These are phyloP conservation scores for Fusarium transvaalense DNA, from an alignment of 2,329 filamentous ascomycete genomes.

Conservation along the genomic window DNA sequence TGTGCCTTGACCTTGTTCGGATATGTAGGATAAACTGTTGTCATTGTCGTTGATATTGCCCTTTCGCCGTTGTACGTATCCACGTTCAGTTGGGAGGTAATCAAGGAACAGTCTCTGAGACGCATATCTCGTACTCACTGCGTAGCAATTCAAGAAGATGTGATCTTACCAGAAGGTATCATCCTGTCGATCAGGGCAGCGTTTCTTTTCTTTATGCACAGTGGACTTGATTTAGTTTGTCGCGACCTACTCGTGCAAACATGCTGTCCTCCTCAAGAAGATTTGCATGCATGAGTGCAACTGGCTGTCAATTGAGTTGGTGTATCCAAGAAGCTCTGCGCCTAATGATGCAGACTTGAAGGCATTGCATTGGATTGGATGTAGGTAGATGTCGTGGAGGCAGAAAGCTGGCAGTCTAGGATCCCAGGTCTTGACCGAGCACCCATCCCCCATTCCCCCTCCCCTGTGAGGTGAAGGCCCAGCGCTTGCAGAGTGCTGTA, in stretches of 20 bases:
- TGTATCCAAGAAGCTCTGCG: constrained; percentile 19
- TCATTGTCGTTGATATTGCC: constrained; percentile 25
- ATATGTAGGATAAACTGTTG: constrained; percentile 26
- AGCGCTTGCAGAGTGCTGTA: constrained; percentile 42
- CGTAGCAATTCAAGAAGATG: constrained; percentile 5
- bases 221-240: not conserved
- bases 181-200: not conserved
- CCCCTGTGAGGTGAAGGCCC: constrained; percentile 16
- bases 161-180: constrained; percentile 8
- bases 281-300: constrained; percentile 2
- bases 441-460: no score
- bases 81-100: constrained; percentile 20
- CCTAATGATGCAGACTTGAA: constrained; percentile 26
- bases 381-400: constrained; percentile 2
- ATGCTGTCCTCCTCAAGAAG: not conserved
- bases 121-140: constrained; percentile 16
- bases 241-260: not conserved
- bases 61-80: constrained; percentile 26
- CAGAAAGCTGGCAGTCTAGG: constrained; percentile 1
- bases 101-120: constrained; percentile 2
- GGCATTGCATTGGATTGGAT: constrained; percentile 12
- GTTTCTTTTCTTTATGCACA: not conserved
- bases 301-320: constrained; percentile 22
- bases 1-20: constrained; percentile 22
- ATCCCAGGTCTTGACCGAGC: constrained; percentile 9